Evolutionary conservation across 2,329 filamentous ascomycete genomes (phyloP).

Genomic region (Stylonectria norvegica): DNA sequence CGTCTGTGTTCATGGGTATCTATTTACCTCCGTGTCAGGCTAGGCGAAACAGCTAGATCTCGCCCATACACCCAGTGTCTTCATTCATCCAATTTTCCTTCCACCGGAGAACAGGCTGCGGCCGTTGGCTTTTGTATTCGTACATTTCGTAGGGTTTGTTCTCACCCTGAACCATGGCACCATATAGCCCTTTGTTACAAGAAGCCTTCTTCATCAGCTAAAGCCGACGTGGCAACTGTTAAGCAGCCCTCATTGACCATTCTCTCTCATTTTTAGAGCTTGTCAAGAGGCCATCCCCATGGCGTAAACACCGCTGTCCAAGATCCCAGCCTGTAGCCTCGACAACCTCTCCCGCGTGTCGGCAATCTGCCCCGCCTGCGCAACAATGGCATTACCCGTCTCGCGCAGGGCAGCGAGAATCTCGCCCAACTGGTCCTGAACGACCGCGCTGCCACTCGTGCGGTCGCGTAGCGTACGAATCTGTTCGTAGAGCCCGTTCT

Average conservation of each 20-base stretch:
- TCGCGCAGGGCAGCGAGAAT: slow-evolving; percentile 38
- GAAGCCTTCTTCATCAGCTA: too few relatives aligned
- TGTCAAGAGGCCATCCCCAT: slow-evolving; percentile 30
- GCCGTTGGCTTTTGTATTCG: slow-evolving; percentile 20
- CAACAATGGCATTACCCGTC: slow-evolving; percentile 39
- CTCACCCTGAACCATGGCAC: too few relatives aligned
- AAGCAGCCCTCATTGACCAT: too few relatives aligned
- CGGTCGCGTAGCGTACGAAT: slow-evolving; percentile 37
- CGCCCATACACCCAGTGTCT: too few relatives aligned
- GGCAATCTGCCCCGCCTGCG: slow-evolving; percentile 41
- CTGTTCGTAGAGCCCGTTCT: slow-evolving; percentile 45
- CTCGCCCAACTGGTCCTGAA: slow-evolving; percentile 39
- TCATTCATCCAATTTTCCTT: too few relatives aligned
- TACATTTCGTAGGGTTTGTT: slow-evolving; percentile 26
- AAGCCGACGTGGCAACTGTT: too few relatives aligned
- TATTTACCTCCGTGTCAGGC: slow-evolving; percentile 7
- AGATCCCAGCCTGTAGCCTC: slow-evolving; percentile 39
- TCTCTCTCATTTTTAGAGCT: not conserved
- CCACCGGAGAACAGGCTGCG: too few relatives aligned
- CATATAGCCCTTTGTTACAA: too few relatives aligned
- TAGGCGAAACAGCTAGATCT: too few relatives aligned
- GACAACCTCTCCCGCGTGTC: slow-evolving; percentile 42
- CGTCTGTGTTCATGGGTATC: slow-evolving; percentile 8
- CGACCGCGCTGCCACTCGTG: slow-evolving; percentile 27
- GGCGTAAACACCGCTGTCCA: slow-evolving; percentile 36